Evolutionary conservation across 257 asterid species (phyloP), one percentile per base, ranked within the genome.

Genomic region (Solanum okadae): DNA sequence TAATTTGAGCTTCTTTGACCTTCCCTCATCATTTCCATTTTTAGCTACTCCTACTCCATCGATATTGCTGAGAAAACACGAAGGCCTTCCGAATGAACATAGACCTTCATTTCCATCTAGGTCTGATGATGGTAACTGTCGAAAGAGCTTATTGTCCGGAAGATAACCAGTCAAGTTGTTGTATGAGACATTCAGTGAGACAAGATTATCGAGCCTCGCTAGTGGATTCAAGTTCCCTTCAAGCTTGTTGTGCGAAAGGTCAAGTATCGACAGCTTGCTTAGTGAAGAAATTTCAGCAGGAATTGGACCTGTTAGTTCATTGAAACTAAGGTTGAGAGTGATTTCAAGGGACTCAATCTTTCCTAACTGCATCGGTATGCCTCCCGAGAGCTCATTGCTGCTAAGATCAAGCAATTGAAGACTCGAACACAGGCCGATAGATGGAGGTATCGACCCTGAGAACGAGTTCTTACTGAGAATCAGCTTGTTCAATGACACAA

Each of bases 361-460:
- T 49, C 93, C 83, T 67, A 92, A 81, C 89, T 91, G 91, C 33
- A 59, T 20, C 14, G 94, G 94, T 72, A 92, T 90, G 56, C 76
- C 4, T 0, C 94, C 94, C 2, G 89, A 89, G 70, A 92, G 93
- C 49, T 84, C 49, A 56, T 92, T 92, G 89, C 88, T 88, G 83
- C 94, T 91, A 76, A 92, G 91, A 88, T 92, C 94, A 59, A 92
- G 92, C 70, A 89, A 68, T 84, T 92, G 94, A 23, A 92, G 93
- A 61, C 89, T 89, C 52, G 92, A 92, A 78, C 94, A 92, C 12
- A 91, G 88, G 59, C 93, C 92, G 4, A 92, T 52, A 33, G 93
- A 91, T 23, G 91, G 83, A 70, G 94, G 93, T 89, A 92, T 91
- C 8, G 88, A 82, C 49, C 94, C 94, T 27, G 94, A 90, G 72